phyloP scores from a whole-genome alignment of 2,329 filamentous ascomycete species.

The Diaporthe destruens region DNA sequence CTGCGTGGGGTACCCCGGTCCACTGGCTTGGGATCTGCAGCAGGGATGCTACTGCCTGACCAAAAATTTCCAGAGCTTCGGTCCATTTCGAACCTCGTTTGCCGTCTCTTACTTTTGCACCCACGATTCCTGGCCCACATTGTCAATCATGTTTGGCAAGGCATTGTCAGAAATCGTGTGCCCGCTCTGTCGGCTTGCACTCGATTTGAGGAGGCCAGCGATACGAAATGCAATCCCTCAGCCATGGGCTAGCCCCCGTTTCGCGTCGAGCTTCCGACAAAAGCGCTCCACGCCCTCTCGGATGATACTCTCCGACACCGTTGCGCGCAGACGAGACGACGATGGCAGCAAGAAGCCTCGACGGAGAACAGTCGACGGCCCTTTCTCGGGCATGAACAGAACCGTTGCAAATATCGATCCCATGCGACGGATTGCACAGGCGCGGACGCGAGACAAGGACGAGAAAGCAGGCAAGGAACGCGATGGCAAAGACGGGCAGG shows the following conservation, averaged over 20 bases:
- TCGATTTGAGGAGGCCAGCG: constrained; percentile 27
- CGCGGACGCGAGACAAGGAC: constrained; percentile 48
- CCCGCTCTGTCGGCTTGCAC: constrained; percentile 35
- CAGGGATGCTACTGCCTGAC: constrained; percentile 13
- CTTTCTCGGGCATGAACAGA: constrained; percentile 69
- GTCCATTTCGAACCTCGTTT: neutral
- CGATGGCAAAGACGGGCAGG: constrained; percentile 53
- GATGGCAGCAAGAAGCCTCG: constrained; percentile 53
- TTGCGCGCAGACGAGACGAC: constrained; percentile 53
- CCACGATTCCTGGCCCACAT: neutral
- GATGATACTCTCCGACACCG: constrained; percentile 69
- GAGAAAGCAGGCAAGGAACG: constrained; percentile 53
- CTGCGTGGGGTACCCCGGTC: neutral
- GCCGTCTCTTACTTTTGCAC: neutral
- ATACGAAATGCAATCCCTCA: constrained; percentile 41
- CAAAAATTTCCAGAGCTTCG: constrained; percentile 33
- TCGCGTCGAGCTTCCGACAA: constrained; percentile 51
- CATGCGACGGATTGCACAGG: constrained; percentile 44
- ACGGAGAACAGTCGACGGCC: constrained; percentile 58
- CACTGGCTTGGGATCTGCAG: neutral
- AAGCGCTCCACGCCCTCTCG: constrained; percentile 61
- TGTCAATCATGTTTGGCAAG: constrained; percentile 38
- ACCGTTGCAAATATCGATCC: constrained; percentile 58
- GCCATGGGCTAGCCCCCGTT: constrained; percentile 53
- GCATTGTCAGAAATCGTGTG: constrained; percentile 37